Conservation (phyloP, 441 rosid genomes). For the Hura crepitans region DNA sequence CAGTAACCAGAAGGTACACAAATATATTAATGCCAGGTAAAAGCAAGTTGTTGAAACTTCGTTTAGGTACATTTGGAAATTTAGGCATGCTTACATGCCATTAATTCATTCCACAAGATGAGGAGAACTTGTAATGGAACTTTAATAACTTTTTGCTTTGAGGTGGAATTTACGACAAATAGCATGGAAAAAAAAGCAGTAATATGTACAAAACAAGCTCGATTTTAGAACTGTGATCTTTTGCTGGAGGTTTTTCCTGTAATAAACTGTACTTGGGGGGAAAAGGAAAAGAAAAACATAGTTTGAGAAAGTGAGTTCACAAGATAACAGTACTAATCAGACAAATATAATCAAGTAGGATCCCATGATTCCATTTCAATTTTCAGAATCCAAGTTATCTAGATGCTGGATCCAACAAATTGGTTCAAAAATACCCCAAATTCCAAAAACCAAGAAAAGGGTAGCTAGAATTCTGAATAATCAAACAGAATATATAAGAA, state of each 20-base stretch:
- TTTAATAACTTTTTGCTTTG: background rate
- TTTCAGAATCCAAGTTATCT: conserved; percentile 4
- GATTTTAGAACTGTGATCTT: background rate
- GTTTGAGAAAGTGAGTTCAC: background rate
- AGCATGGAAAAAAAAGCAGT: background rate
- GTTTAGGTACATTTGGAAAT: background rate
- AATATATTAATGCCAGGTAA: background rate
- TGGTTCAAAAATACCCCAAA: conserved; percentile 1
- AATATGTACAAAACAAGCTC: conserved; percentile 6
- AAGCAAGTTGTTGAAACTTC: background rate
- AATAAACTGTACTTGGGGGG: background rate
- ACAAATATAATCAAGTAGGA: conserved; percentile 17
- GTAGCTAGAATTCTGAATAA: conserved; percentile 1
- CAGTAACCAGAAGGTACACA: background rate
- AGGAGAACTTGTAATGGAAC: background rate
- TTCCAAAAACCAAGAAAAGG: conserved; percentile 8
- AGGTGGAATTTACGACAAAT: background rate
- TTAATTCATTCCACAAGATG: background rate
- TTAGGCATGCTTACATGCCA: conserved; percentile 1
- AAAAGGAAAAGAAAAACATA: background rate
- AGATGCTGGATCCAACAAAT: conserved; percentile 16
- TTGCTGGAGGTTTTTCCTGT: background rate
- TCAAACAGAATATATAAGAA: background rate
- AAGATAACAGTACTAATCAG: background rate
- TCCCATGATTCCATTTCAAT: conserved; percentile 14